Conservation (phyloP, 345 rosid genomes). For the Turritis glabra region DNA sequence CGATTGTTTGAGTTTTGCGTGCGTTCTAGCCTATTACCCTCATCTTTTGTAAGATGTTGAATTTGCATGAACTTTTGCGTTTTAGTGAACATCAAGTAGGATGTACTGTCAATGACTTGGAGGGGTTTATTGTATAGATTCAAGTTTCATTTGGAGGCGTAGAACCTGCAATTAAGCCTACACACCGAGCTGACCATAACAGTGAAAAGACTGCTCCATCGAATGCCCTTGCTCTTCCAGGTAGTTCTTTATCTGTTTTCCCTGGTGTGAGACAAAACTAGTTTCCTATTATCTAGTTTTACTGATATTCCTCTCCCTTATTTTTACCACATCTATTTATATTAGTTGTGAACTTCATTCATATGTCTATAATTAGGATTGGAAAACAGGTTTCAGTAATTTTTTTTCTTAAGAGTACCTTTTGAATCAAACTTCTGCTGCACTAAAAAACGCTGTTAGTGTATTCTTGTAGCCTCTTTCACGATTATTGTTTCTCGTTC, state of each 20-base stretch:
- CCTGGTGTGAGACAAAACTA: conserved; percentile 25
- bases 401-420: background rate
- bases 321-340: background rate
- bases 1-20: background rate
- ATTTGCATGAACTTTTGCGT: background rate
- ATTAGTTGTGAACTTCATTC: background rate
- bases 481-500: background rate
- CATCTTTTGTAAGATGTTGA: background rate
- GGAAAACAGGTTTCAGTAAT: background rate
- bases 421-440: background rate
- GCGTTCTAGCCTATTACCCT: background rate
- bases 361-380: background rate
- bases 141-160: conserved; percentile 59
- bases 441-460: background rate
- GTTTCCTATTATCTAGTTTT: background rate
- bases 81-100: background rate
- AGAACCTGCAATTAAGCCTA: conserved; percentile 39
- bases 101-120: background rate
- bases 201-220: conserved; percentile 47
- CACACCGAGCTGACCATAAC: conserved; percentile 35
- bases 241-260: background rate
- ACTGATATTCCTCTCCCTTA: background rate
- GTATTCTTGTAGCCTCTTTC: background rate
- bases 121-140: conserved; percentile 43
- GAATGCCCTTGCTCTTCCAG: conserved; percentile 64